Evolutionary conservation across 305 asterid species (phyloP).

Genomic region (Fraxinus dipetala): DNA sequence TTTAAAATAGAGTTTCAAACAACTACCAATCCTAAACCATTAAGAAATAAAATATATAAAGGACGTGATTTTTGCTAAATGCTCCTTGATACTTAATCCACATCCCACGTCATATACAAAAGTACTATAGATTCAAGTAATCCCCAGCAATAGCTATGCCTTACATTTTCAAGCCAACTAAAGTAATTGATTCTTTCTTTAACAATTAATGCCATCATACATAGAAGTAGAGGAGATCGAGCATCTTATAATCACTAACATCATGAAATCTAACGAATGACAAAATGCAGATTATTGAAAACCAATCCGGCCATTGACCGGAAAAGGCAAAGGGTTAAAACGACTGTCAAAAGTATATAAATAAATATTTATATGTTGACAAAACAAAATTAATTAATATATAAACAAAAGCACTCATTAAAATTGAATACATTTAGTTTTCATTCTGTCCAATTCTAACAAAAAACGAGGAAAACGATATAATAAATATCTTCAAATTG

Average conservation of each 20-base stretch:
- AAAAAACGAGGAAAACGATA: not conserved
- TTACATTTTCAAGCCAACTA: not conserved
- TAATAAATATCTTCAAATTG: not conserved
- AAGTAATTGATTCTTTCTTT: not conserved
- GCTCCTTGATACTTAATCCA: not conserved
- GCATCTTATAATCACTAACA: not conserved
- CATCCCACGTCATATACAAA: not conserved
- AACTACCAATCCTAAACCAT: not conserved
- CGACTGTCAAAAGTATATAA: no score
- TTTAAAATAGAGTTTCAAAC: no score
- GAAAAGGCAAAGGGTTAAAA: not conserved
- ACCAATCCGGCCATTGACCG: not conserved
- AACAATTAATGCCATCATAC: not conserved
- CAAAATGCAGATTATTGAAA: not conserved
- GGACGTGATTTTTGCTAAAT: not conserved
- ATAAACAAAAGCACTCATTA: not conserved
- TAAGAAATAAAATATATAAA: not conserved
- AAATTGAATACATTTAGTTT: not conserved
- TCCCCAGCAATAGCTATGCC: not conserved
- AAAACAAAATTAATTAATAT: not conserved
- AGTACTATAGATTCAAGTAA: not conserved
- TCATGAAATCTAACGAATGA: not conserved
- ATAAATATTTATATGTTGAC: not conserved
- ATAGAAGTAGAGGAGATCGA: not conserved
- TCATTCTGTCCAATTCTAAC: not conserved